These are phyloP conservation scores for Penicillium sp. DNA, from an alignment of 2,329 filamentous ascomycete genomes.

Conservation along the genomic window DNA sequence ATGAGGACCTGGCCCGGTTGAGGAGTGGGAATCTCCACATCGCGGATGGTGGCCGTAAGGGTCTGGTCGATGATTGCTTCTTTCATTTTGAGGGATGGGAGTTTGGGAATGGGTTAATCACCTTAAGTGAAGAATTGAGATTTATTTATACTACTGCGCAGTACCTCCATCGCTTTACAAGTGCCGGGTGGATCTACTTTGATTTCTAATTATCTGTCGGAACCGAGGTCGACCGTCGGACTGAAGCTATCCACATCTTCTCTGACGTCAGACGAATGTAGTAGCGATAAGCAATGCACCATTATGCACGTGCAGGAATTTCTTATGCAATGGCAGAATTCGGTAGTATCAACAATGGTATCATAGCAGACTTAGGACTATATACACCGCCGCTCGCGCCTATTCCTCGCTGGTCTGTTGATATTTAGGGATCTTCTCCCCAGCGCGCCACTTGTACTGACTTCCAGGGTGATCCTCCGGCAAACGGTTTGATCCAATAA, in stretches of 20 bases:
- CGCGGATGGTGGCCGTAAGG: conserved; percentile 38
- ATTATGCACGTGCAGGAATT: background rate
- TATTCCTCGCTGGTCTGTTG: background rate
- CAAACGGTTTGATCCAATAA: conserved; percentile 4
- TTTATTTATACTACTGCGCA: background rate
- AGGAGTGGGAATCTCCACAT: conserved; percentile 43
- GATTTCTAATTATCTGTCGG: too few relatives aligned
- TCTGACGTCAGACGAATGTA: too few relatives aligned
- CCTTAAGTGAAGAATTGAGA: too few relatives aligned
- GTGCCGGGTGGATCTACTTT: too few relatives aligned
- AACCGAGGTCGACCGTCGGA: too few relatives aligned
- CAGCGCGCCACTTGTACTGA: conserved; percentile 6
- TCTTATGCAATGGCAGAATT: background rate
- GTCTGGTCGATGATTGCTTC: conserved; percentile 38
- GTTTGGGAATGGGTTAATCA: too few relatives aligned
- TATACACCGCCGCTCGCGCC: background rate
- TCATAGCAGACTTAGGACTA: too few relatives aligned
- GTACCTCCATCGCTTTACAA: background rate
- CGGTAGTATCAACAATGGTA: too few relatives aligned
- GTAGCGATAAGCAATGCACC: too few relatives aligned
- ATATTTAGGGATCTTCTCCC: conserved; percentile 2
- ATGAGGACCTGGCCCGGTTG: conserved; percentile 39
- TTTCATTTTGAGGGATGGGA: conserved; percentile 41
- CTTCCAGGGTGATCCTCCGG: conserved; percentile 8
- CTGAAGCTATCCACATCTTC: too few relatives aligned